These are phyloP conservation scores for Trametes villosa DNA, from an alignment of 768 basidiomycete genomes.

Conservation along the genomic window DNA sequence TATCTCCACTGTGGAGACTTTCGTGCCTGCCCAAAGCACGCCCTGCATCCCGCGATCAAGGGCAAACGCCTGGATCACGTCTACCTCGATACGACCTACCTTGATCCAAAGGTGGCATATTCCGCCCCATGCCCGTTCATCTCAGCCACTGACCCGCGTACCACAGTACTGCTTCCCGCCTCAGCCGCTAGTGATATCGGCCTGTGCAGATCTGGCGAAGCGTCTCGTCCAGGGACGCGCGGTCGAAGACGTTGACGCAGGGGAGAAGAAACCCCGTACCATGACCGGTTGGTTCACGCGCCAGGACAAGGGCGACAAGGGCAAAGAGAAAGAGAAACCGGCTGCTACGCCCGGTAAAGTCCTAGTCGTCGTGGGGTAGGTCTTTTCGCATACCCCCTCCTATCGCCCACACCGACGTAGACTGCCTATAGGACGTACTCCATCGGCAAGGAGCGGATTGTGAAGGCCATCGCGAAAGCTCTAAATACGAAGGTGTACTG, in stretches of 20 bases:
- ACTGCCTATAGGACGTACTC: constrained; percentile 94
- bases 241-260: constrained; percentile 32
- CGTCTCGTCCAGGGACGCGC: constrained; percentile 52
- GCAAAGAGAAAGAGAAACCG: constrained; percentile 41
- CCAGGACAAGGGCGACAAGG: constrained; percentile 27
- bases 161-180: constrained; percentile 90
- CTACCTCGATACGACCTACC: constrained; percentile 96
- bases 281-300: constrained; percentile 59
- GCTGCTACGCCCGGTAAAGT: constrained; percentile 36
- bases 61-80: constrained; percentile 84
- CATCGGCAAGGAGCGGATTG: constrained; percentile 96
- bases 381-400: neutral
- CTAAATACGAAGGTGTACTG: constrained; percentile 86
- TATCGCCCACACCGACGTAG: neutral
- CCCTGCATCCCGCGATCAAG: constrained; percentile 80
- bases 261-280: constrained; percentile 30
- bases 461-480: constrained; percentile 90
- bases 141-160: constrained; percentile 7
- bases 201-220: constrained; percentile 84
- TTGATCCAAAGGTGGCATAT: constrained; percentile 71
- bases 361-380: constrained; percentile 77
- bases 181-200: constrained; percentile 91
- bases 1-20: constrained; percentile 98
- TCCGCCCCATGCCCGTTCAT: neutral
- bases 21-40: constrained; percentile 86